Base-by-base conservation (phyloP, 1,284 basidiomycete genomes). In the Marasmius oreades region DNA sequence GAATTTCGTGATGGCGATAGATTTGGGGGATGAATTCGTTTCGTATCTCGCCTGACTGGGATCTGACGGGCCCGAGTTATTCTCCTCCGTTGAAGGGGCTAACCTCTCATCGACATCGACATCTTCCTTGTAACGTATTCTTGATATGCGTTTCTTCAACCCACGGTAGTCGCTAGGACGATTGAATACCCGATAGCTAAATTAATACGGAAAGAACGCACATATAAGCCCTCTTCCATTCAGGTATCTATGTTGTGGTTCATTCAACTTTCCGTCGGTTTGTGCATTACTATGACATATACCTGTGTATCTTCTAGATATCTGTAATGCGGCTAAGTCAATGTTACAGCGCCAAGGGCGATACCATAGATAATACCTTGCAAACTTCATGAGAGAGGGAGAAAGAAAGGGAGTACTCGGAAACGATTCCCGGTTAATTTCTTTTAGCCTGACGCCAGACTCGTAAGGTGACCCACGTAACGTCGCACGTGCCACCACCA, bases 151-250 rank as follows among this genome's bases (percentile, higher is more conserved):
- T 61, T 84, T 86, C 69, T 91, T 91, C 22, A 92, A 79, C 3
- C 78, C 81, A 1, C 79, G 79, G 64, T 92, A 92, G 67, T 92
- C 84, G 63, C 89, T 92, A 61, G 14, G 37, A 39, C 39, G 46
- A 34, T 44, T 51, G 34, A 39, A 50, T 56, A 61, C 14, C 55
- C 54, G 39, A 55, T 55, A 33, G n/a, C n/a, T n/a, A n/a, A n/a
- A n/a, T n/a, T 44, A 33, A 34, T 54, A 39, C 46, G 52, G 55
- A 50, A 51, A 57, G 52, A 18, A 66, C 79, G 58, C 62, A 90
- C 90, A 92, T 89, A 68, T 92, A 92, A 14, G 87, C 89, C 61
- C 78, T 84, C 66, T 90, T 87, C 90, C 90, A 92, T 71, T 92
- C 90, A 1, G 88, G 84, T 34, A 80, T 84, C 89, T 92, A 34